Base-by-base conservation (phyloP, 2,329 filamentous ascomycete species). In the Aspergillus proliferans region DNA sequence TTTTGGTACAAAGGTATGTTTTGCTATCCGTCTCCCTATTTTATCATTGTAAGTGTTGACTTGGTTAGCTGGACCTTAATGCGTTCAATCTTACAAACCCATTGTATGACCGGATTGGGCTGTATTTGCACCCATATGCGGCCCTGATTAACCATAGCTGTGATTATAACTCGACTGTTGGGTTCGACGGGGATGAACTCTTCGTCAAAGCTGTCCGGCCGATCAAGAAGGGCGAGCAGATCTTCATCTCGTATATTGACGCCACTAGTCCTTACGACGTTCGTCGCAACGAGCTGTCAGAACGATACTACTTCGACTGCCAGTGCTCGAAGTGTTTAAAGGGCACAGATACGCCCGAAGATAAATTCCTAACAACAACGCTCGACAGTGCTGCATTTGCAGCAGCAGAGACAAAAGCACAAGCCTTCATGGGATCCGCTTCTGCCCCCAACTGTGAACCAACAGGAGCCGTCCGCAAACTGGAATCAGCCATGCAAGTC, bases 181-280 rank as follows among this genome's bases (percentile, higher is more conserved):
- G 78, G 10, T 82, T 83, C 66, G 78, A 83, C 49, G 75, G 78
- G 18, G 67, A 74, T 3, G 61, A 68, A 28, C 63, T 81, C 8
- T 69, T 69, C 12, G 59, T 83, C 28, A 76, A 79, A 30, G 75
- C 81, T 0, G 64, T 83, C 1, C 68, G 66, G 10, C 70, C 74
- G 0, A 81, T 85, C 51, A 62, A 68, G 15, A 71, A 74, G 49
- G 75, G 73, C 52, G 76, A 81, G 26, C 81, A 86, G 59, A 71
- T 85, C 26, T 79, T 75, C 56, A 79, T 84, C 50, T 79, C 80
- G 3, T 86, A 86, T 58, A 71, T 83, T 52, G 82, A 85, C 57
- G 70, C 70, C 33, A 81, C 77, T 0, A 74, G 76, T 36, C 75
- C 80, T 0, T 73, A 71, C 22, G 56, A 66, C 7, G 67, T 70